Evolutionary conservation across 2,329 filamentous ascomycete genomes (phyloP).

Genomic region (Aspergillus candidus): DNA sequence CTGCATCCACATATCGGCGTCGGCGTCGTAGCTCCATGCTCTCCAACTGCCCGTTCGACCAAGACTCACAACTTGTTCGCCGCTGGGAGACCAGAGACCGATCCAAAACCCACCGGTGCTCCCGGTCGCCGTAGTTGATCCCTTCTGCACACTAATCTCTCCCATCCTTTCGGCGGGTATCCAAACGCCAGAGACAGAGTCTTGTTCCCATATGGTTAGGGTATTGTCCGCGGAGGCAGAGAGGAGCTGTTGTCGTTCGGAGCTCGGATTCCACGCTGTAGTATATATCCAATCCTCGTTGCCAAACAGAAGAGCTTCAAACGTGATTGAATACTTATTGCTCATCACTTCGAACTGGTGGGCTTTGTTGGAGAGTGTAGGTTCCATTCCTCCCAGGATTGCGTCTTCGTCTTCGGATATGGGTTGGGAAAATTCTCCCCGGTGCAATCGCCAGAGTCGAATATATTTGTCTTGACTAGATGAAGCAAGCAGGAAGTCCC

Average conservation of each 20-base stretch:
- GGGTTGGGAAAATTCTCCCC: conserved; percentile 59
- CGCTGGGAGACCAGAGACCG: conserved; percentile 80
- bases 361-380: conserved; percentile 81
- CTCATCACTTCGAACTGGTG: conserved; percentile 62
- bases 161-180: conserved; percentile 77
- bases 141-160: conserved; percentile 91
- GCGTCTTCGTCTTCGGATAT: conserved; percentile 34
- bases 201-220: conserved; percentile 84
- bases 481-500: conserved; percentile 78
- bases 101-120: conserved; percentile 97
- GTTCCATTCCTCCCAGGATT: conserved; percentile 45
- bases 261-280: conserved; percentile 61
- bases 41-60: conserved; percentile 93
- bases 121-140: conserved; percentile 91
- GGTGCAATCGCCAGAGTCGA: conserved; percentile 80
- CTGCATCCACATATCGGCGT: conserved; percentile 66
- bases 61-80: conserved; percentile 68
- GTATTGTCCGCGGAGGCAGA: conserved; percentile 95
- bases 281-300: conserved; percentile 99
- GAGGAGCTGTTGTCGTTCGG: conserved; percentile 62
- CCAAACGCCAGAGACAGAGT: conserved; percentile 82
- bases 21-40: conserved; percentile 63
- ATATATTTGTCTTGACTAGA: conserved; percentile 98
- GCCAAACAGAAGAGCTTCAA: conserved; percentile 86
- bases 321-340: conserved; percentile 72